Conservation (phyloP, 2,329 filamentous ascomycete genomes). For the Penicillium expansum region DNA sequence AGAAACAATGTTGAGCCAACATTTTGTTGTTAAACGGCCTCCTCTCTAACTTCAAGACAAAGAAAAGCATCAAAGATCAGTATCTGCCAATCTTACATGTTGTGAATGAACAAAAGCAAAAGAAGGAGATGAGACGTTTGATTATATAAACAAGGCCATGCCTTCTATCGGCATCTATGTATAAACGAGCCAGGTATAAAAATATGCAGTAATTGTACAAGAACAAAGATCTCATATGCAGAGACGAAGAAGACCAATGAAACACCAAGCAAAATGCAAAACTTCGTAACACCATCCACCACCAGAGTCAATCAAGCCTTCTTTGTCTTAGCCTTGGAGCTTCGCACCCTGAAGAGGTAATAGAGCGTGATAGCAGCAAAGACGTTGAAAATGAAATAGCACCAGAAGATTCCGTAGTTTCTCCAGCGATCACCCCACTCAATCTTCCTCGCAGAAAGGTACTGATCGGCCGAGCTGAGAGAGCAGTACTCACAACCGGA, state of each 20-base stretch:
- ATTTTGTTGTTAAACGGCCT: not conserved
- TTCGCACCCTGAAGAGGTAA: conserved; percentile 41
- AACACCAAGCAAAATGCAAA: not conserved
- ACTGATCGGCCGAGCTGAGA: conserved; percentile 35
- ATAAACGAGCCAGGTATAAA: not conserved
- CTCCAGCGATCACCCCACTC: conserved; percentile 61
- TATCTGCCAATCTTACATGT: not conserved
- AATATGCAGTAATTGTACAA: not conserved
- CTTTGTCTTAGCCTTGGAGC: conserved; percentile 31
- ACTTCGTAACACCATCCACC: too few species aligned
- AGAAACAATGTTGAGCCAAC: not conserved
- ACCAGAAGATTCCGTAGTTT: conserved; percentile 63
- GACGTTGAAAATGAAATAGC: conserved; percentile 59
- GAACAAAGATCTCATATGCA: not conserved
- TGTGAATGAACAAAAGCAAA: not conserved
- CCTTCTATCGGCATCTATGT: not conserved
- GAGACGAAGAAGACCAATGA: not conserved
- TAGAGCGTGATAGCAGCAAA: conserved; percentile 53
- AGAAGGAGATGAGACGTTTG: not conserved
- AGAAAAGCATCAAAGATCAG: too few species aligned
- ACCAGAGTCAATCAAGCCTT: not conserved
- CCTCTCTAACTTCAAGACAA: not conserved
- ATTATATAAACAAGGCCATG: not conserved
- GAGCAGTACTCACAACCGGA: conserved; percentile 51
- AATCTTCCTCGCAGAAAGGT: conserved; percentile 45